phyloP scores from a whole-genome alignment of 139 green algal species.

The Cymbomonas tetramitiformis region DNA sequence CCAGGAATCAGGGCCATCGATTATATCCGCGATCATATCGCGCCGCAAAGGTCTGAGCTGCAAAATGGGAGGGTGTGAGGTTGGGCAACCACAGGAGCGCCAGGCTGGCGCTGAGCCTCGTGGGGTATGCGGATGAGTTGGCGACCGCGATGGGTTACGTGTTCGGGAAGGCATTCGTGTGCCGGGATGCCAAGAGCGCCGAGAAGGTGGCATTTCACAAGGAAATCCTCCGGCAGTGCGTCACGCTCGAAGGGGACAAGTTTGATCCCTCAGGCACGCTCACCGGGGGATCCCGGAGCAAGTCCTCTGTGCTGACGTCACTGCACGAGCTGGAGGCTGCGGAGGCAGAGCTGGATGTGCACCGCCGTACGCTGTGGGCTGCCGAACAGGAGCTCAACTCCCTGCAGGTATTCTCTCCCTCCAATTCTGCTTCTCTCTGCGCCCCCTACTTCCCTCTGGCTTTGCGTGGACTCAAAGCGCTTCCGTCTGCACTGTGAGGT shows the following conservation, averaged over 20 bases:
- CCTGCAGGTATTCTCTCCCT: no score
- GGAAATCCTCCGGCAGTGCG: slow-evolving; percentile 67
- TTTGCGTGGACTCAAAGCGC: no score
- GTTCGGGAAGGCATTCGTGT: slow-evolving; percentile 86
- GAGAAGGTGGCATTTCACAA: slow-evolving; percentile 77
- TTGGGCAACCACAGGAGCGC: no score
- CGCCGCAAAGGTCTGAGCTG: no score
- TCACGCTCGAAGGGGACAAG: slow-evolving; percentile 89
- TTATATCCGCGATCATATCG: no score
- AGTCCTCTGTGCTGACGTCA: slow-evolving; percentile 38
- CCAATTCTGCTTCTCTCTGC: no score
- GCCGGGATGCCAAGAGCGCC: slow-evolving; percentile 73
- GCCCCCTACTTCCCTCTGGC: no score
- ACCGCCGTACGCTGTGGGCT: slow-evolving; percentile 23
- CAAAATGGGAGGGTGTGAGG: no score
- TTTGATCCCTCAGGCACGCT: slow-evolving; percentile 78
- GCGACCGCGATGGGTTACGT: slow-evolving; percentile 77
- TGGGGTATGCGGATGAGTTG: slow-evolving; percentile 55
- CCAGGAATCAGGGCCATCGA: no score
- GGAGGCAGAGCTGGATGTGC: slow-evolving; percentile 34
- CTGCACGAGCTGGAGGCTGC: slow-evolving; percentile 45
- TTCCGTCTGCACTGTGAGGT: no score
- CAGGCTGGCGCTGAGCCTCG: slow-evolving; percentile 62
- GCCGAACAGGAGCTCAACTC: no score
- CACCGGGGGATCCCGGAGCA: slow-evolving; percentile 60